Base-by-base conservation (phyloP, 176 grass and related monocot species). In the Cymbopogon citratus region DNA sequence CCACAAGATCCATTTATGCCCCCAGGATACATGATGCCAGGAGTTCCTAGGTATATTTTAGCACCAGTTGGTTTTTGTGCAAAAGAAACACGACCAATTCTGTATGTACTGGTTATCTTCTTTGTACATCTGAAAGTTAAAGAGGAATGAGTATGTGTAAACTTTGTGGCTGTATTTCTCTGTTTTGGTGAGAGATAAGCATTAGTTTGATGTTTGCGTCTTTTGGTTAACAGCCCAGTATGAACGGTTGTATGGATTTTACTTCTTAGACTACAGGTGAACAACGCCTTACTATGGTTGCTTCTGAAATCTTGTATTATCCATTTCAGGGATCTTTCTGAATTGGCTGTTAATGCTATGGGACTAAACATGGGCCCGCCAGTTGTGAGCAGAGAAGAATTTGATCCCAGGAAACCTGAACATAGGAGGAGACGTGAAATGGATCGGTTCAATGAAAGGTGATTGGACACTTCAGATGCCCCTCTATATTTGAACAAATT, bases 1-100 rank as follows among this genome's bases (percentile, higher is more conserved):
- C 91, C 88, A 25, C 97, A 91, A 56, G 97, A 99, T 92, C 93
- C 89, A 78, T 99, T 99, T 90, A 89, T 93, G 79, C 80, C 85
- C 15, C 97, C 85, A 52, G 83, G 71, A 87, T 92, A 91, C 82
- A 93, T 99, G 93, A 93, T 99, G 89, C 93, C 91, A 71, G 65
- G 69, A 85, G 80, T 91, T 83, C 93, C 89, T 80, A 95, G 97
- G 91, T 99, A 91, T 79, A 48, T 21, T 73, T 81, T 79, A 63
- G 80, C 14, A 49, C 43, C 27, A 28, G 70, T 85, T 66, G 43
- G 66, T 75, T 69, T 25, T 35, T 77, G 12, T 74, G 49, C 8
- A 18, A n/a, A 75, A 74, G 75, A 25, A 81, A 70, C 28, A 43
- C 62, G 43, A 49, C 24, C 28, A 63, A 62, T 76, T 28, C 9